These are phyloP conservation scores for Serendipita vermifera DNA, from an alignment of 768 basidiomycete genomes.

Conservation along the genomic window DNA sequence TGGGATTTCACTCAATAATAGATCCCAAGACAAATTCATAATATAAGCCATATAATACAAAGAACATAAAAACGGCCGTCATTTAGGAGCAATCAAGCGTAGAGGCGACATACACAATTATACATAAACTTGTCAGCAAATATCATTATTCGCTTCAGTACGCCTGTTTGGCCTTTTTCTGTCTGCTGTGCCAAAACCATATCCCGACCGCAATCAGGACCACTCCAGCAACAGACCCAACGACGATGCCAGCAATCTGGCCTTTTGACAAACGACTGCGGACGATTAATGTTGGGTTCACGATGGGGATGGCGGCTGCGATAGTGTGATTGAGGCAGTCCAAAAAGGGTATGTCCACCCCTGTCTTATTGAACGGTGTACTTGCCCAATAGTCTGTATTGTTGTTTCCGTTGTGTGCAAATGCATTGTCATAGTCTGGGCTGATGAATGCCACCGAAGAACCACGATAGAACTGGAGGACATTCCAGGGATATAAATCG, in stretches of 20 bases:
- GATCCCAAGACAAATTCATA: too few species aligned
- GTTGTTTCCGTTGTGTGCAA: not conserved
- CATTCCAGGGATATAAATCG: not conserved
- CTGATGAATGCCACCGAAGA: not conserved
- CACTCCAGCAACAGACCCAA: not conserved
- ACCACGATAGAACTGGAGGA: not conserved
- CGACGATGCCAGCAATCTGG: slow-evolving; percentile 7
- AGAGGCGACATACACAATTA: too few species aligned
- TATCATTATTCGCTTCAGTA: too few species aligned
- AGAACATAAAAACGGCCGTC: too few species aligned
- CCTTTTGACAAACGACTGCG: not conserved
- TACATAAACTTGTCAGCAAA: too few species aligned
- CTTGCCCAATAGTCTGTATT: not conserved
- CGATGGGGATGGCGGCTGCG: not conserved
- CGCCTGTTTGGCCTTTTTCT: too few species aligned
- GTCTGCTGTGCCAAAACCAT: too few species aligned
- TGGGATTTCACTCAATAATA: too few species aligned
- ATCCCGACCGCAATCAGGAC: not conserved
- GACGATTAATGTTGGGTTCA: not conserved
- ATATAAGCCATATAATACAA: too few species aligned
- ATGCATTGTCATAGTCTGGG: not conserved
- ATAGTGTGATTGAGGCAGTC: not conserved
- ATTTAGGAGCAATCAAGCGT: too few species aligned
- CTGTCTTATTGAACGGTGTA: not conserved
- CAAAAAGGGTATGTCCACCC: not conserved